Conservation (phyloP, 768 basidiomycete genomes). For the Clitopilus hobsonii region DNA sequence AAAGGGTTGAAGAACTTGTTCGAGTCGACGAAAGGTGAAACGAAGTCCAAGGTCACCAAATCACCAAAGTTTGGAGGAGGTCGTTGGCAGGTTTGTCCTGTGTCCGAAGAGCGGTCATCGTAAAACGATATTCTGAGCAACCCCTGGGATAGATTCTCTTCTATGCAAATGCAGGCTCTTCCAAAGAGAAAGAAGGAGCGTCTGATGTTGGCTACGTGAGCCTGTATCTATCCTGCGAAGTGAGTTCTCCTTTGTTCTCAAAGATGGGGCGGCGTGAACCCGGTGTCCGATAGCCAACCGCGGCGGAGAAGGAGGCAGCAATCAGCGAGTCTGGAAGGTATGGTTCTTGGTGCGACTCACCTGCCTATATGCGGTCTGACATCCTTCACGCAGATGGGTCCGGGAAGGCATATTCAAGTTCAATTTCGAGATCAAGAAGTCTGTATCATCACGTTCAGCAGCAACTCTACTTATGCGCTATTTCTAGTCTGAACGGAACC, state of each 20-base stretch:
- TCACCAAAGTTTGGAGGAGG: slow-evolving; percentile 75
- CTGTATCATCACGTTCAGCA: slow-evolving; percentile 2
- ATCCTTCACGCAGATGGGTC: slow-evolving; percentile 55
- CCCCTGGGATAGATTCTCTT: slow-evolving; percentile 56
- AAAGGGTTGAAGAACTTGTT: slow-evolving; percentile 67
- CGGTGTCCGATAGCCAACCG: slow-evolving; percentile 52
- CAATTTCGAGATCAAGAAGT: slow-evolving; percentile 78
- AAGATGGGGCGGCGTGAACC: neutral
- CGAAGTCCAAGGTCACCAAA: slow-evolving; percentile 74
- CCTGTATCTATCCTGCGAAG: slow-evolving; percentile 80
- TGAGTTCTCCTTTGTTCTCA: slow-evolving; percentile 19
- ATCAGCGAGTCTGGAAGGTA: slow-evolving; percentile 53
- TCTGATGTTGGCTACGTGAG: slow-evolving; percentile 58
- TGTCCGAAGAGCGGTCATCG: too few species aligned
- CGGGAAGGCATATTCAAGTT: slow-evolving; percentile 85
- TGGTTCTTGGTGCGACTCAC: slow-evolving; percentile 8
- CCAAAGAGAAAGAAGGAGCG: slow-evolving; percentile 47
- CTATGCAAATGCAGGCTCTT: slow-evolving; percentile 75
- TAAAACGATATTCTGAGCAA: slow-evolving; percentile 3
- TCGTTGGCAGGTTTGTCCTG: slow-evolving; percentile 66
- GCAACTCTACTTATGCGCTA: slow-evolving; percentile 16
- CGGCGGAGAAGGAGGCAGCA: slow-evolving; percentile 67
- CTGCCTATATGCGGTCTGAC: neutral
- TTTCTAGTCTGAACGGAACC: slow-evolving; percentile 21
- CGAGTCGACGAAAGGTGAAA: slow-evolving; percentile 73